phyloP scores from a whole-genome alignment of 2,329 filamentous ascomycete genomes.

The Botryotinia globosa region DNA sequence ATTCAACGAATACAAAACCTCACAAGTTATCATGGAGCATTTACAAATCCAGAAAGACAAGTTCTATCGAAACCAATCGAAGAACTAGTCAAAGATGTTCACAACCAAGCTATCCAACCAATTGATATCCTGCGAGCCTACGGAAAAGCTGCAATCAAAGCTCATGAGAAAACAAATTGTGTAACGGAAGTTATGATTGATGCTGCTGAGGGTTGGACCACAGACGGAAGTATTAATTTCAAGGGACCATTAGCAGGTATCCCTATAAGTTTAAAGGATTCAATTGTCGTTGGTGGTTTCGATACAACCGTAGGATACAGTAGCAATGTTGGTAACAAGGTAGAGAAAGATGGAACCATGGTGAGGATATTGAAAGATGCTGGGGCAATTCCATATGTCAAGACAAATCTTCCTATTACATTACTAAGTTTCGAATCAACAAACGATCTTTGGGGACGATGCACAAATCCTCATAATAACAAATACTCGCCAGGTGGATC shows the following conservation, averaged over 20 bases:
- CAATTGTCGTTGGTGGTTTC: conserved; percentile 76
- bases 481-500: conserved; percentile 86
- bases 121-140: conserved; percentile 79
- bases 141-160: conserved; percentile 79
- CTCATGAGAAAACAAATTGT: conserved; percentile 85
- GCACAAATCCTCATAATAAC: conserved; percentile 78
- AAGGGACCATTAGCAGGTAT: conserved; percentile 83
- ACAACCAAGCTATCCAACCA: conserved; percentile 62
- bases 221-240: conserved; percentile 60
- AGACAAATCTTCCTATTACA: conserved; percentile 86
- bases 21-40: conserved; percentile 60
- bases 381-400: conserved; percentile 86
- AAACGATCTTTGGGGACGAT: conserved; percentile 76
- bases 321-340: conserved; percentile 64
- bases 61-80: conserved; percentile 73
- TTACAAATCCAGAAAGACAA: conserved; percentile 62
- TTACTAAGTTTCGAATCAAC: conserved; percentile 41
- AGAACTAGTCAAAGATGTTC: conserved; percentile 74
- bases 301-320: conserved; percentile 83
- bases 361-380: conserved; percentile 80
- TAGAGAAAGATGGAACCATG: conserved; percentile 74
- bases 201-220: conserved; percentile 71
- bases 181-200: conserved; percentile 82
- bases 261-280: conserved; percentile 80
- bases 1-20: conserved; percentile 66